Base-by-base conservation (phyloP, 805 yeast genomes). In the Saturnispora bothae region DNA sequence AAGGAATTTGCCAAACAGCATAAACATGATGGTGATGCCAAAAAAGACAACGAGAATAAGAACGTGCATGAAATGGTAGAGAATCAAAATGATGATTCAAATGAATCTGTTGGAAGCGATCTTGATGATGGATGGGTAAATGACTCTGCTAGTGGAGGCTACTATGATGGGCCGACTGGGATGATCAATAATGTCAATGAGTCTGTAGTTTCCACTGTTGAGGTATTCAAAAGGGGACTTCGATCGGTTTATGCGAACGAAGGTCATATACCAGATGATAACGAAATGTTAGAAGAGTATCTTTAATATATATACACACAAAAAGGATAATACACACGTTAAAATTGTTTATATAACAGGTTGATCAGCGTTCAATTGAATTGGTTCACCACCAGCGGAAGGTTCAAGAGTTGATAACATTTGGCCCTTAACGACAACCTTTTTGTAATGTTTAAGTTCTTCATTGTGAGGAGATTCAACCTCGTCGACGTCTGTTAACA, bases 361-460 rank as follows among this genome's bases (percentile, higher is more conserved):
- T n/a, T n/a, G n/a, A n/a, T n/a, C n/a, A n/a, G n/a, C n/a, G n/a
- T n/a, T n/a, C n/a, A n/a, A n/a, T n/a, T n/a, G n/a, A 22, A 22
- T 22, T 41, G 65, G 61, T 49, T 76, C 83, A 47, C 73, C 67
- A 10, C 92, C 92, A 34, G 78, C 78, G 26, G 70, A 68, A 16
- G 94, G 89, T 3, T 86, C 76, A 52, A 78, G 69, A 4, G 84
- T 74, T 48, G 83, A 70, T 42, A 89, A 59, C 40, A 77, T 67
- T 2, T 94, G 86, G 12, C 96, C 94, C 60, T 96, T 77, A 7
- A 82, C 85, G 32, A 89, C 88, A 17, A 85, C 86, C 3, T 64
- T 60, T 53, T 96, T 73, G 1, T 82, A 77, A 46, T 76, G 32
- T 12, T 31, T 31, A 4, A 28, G 19, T 73, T 71, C 47, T 68